Percentiles rank a stretch among this genome's conserved stretches.
Conservation (phyloP, 352 stramenopile genomes). For the Pythium aphanidermatum region DNA sequence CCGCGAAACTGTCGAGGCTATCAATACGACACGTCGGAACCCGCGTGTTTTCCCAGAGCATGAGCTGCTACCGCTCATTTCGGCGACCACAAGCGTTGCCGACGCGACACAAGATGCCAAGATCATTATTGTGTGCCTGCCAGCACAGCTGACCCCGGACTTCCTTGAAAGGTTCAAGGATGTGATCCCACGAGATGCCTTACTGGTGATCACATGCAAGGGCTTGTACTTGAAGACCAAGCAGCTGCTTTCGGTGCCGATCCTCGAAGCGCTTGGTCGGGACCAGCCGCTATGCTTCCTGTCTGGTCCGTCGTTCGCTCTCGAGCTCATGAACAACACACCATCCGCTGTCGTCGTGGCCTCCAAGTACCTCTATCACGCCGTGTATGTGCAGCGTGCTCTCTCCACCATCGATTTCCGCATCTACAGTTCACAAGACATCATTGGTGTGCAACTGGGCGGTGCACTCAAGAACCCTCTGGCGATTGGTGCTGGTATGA, state of each 20-base stretch:
- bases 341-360: constrained; percentile 95
- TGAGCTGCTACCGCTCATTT: constrained; percentile 70
- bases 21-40: constrained; percentile 91
- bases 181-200: constrained; percentile 83
- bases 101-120: constrained; percentile 84
- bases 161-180: constrained; percentile 87
- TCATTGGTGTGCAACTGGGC: constrained; percentile 95
- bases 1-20: constrained; percentile 64
- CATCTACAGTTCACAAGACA: constrained; percentile 92
- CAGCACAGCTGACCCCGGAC: constrained; percentile 91
- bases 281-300: constrained; percentile 95
- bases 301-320: constrained; percentile 93
- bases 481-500: constrained; percentile 96
- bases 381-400: constrained; percentile 73
- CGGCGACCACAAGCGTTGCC: constrained; percentile 85
- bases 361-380: constrained; percentile 89
- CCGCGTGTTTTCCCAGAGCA: constrained; percentile 90
- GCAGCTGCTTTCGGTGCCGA: constrained; percentile 94
- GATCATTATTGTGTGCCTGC: constrained; percentile 95
- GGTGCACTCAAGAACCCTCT: constrained; percentile 98
- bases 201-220: constrained; percentile 94
- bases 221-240: constrained; percentile 94
- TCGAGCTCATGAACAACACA: constrained; percentile 94
- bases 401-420: constrained; percentile 91
- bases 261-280: constrained; percentile 87